Base-by-base conservation (phyloP, 1,139 yeast genomes). In the Kodamaea sp. region DNA sequence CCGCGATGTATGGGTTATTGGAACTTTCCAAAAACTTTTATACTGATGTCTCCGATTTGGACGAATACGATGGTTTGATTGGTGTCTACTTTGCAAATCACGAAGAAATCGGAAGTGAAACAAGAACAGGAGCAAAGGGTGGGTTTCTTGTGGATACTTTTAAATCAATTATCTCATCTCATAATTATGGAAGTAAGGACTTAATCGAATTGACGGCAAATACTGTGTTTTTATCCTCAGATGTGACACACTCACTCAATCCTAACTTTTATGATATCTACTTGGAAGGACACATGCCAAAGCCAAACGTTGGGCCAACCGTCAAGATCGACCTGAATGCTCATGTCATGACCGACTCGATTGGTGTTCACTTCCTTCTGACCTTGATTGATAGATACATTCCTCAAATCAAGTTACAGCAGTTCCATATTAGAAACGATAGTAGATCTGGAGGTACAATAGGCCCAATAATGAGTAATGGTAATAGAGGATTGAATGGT, bases 391-490 rank as follows among this genome's bases (percentile, higher is more conserved):
- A 62, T 41, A 15, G 36, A 15, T 35, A 43, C 29, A 38, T 48
- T 12, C 51, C 52, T 1, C 57, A 57, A 34, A 55, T 70, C 33
- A 43, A 52, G 32, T 49, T 71, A 26, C 77, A 71, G 49, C 58
- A 58, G 37, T 70, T 70, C 53, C 76, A 70, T 45, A 66, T 70
- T 30, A 58, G 75, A 41, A 71, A 71, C 42, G 75, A 67, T 48
- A 55, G 63, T 4, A 57, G 71, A 35, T 66, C 72, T 8, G 77
- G 77, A 8, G 67, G 74, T 10, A 70, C 76, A 7, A 71, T 70
- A 44, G 77, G 77, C 1, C 76, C 77, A 2, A 61, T 67, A 54
- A 41, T 61, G 54, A 50, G 73, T 42, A 50, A 50, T 8, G 58
- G 55, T 8, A 65, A 69, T 2, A 29, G 54, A 26, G 54, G 54